Conservation (phyloP, 2,329 filamentous ascomycete species). For the Phoma sp. region DNA sequence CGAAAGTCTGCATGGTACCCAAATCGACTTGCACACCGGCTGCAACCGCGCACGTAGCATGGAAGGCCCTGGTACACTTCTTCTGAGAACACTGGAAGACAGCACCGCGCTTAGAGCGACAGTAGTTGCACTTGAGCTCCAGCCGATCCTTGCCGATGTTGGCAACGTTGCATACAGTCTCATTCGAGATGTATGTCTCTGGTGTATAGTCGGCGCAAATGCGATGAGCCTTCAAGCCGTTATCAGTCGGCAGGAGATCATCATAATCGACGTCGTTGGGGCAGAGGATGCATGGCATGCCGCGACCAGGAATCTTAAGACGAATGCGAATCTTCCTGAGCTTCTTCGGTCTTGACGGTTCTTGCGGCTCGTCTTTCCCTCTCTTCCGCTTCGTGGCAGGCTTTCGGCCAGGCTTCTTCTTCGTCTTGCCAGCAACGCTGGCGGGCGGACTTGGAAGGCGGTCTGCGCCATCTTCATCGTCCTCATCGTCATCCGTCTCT, state of each 20-base stretch:
- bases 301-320: conserved; percentile 72
- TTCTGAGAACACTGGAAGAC: conserved; percentile 97
- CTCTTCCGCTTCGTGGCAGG: conserved; percentile 68
- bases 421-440: conserved; percentile 73
- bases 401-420: conserved; percentile 74
- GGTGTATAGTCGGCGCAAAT: conserved; percentile 90
- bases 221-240: conserved; percentile 85
- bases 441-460: conserved; percentile 80
- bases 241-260: conserved; percentile 84
- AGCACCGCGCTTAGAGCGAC: conserved; percentile 90
- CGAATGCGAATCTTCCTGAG: conserved; percentile 79
- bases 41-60: conserved; percentile 91
- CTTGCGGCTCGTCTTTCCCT: conserved; percentile 50
- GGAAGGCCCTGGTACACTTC: conserved; percentile 92
- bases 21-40: conserved; percentile 92
- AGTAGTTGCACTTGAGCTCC: conserved; percentile 93
- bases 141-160: conserved; percentile 85
- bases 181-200: conserved; percentile 86
- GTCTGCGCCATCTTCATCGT: conserved; percentile 63
- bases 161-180: conserved; percentile 79
- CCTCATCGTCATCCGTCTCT: conserved; percentile 73
- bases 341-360: conserved; percentile 66
- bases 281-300: conserved; percentile 88
- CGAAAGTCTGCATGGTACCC: conserved; percentile 83
- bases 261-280: conserved; percentile 87